Base-by-base conservation (phyloP, 2,329 filamentous ascomycete genomes). In the Fusarium humuli region DNA sequence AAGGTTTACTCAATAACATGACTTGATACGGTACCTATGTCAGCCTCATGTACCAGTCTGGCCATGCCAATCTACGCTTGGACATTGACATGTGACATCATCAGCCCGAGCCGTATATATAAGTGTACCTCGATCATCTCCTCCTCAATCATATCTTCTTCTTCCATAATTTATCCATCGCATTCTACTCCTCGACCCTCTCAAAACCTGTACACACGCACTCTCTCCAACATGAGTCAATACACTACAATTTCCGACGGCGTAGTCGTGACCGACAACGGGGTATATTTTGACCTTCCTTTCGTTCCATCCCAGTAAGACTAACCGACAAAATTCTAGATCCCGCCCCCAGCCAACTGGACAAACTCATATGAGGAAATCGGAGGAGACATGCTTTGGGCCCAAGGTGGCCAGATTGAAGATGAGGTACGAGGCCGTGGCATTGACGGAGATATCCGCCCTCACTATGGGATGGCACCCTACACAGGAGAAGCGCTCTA, bases 241-340 rank as follows among this genome's bases (percentile, higher is more conserved):
- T 48, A 23, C 4, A 48, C 13, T 4, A 48, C 46, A n/a, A 5
- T 32, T 11, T 30, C 27, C 14, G 46, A 48, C 12, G 27, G 46
- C 13, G 29, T 23, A 16, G 0, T 23, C 2, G 27, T 48, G 7
- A 48, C 46, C 18, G n/a, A 48, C 2, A 48, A 48, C 6, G 27
- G 46, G 4, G 46, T 34, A 48, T 3, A 23, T 5, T 2, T 11
- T n/a, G 4, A 7, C 34, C 6, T 7, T 37, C 18, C 10, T 6
- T 9, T 7, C 4, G 0, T n/a, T 11, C 1, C 10, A n/a, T 0
- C 3, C 1, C 6, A n/a, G 3, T 37, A 9, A 11, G 3, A 2
- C 34, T 37, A 37, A 37, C 3, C 18, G 3, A 1, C 0, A n/a
- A 4, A n/a, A 11, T 30, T 30, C 0, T 2, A 56, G 53, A 7